These are phyloP conservation scores for Balansia obtecta DNA, from an alignment of 2,329 filamentous ascomycete genomes.

Conservation along the genomic window DNA sequence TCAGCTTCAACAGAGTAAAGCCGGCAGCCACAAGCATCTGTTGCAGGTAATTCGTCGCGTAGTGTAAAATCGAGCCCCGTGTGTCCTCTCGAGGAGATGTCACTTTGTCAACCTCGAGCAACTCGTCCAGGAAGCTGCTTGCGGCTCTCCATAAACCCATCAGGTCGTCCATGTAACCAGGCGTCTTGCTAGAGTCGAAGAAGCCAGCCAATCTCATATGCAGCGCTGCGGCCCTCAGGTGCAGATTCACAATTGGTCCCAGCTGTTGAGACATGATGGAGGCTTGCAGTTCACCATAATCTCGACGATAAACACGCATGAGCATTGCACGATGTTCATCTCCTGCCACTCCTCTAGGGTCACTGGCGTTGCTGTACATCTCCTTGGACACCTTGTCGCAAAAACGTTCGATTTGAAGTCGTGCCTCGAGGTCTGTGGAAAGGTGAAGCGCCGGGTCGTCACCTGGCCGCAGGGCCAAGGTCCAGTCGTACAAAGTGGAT, in stretches of 20 bases:
- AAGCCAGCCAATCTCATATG: constrained; percentile 70
- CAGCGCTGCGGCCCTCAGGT: constrained; percentile 59
- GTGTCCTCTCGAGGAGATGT: constrained; percentile 32
- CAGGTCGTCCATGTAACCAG: constrained; percentile 61
- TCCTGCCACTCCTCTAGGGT: constrained; percentile 55
- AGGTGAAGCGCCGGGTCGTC: constrained; percentile 48
- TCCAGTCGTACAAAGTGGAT: constrained; percentile 67
- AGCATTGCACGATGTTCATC: constrained; percentile 55
- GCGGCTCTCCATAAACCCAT: constrained; percentile 65
- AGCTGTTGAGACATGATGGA: constrained; percentile 46
- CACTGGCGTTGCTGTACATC: constrained; percentile 66
- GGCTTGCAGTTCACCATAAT: constrained; percentile 50
- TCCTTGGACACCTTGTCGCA: constrained; percentile 68
- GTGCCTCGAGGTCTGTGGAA: constrained; percentile 50
- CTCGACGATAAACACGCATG: constrained; percentile 53
- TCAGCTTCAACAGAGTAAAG: constrained; percentile 65
- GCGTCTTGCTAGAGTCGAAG: constrained; percentile 63
- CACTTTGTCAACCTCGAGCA: constrained; percentile 41
- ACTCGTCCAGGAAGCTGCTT: constrained; percentile 54
- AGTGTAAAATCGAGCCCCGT: constrained; percentile 45
- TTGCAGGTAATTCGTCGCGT: constrained; percentile 65
- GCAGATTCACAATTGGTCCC: constrained; percentile 47
- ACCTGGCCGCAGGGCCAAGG: constrained; percentile 46
- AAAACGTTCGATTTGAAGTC: constrained; percentile 61
- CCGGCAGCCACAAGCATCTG: constrained; percentile 77